phyloP scores from a whole-genome alignment of 225 moss, liverwort and hornwort species.

The Straminergon stramineum region DNA sequence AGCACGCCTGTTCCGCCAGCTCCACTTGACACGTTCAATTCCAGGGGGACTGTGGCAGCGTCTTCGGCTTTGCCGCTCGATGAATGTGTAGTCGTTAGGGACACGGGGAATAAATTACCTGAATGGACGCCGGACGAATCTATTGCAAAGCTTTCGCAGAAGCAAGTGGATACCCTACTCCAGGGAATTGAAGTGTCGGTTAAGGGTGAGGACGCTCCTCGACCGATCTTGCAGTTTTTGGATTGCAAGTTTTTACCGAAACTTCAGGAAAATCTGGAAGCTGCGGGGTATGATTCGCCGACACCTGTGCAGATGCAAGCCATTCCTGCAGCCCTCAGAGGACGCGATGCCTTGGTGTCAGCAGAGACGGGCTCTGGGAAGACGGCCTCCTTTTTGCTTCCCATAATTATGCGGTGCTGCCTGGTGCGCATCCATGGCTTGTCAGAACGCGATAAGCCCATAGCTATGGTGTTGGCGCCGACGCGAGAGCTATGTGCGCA shows the following conservation, averaged over 20 bases:
- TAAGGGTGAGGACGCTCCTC: constrained; percentile 63
- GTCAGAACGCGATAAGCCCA: constrained; percentile 49
- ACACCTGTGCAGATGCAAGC: constrained; percentile 99
- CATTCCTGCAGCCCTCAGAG: constrained; percentile 71
- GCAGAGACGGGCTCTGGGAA: constrained; percentile 95
- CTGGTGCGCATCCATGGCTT: constrained; percentile 57
- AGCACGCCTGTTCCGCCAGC: background rate
- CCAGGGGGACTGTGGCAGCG: background rate
- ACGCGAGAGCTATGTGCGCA: constrained; percentile 84
- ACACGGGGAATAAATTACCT: constrained; percentile 24
- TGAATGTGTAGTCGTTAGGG: constrained; percentile 56
- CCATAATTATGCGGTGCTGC: constrained; percentile 57
- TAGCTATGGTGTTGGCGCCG: constrained; percentile 83
- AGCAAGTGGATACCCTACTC: constrained; percentile 60
- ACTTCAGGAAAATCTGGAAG: constrained; percentile 73
- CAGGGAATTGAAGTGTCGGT: constrained; percentile 48
- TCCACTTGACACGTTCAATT: background rate
- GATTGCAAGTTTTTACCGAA: constrained; percentile 77
- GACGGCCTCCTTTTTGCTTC: constrained; percentile 75
- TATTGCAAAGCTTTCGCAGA: constrained; percentile 41
- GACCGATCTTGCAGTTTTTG: constrained; percentile 71
- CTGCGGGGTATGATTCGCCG: constrained; percentile 70
- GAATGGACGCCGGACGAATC: constrained; percentile 60
- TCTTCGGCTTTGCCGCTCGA: constrained; percentile 36
- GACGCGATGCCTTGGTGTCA: constrained; percentile 77